Evolutionary conservation across 176 grass and related monocot species (phyloP).

Genomic region (Carex littledalei): DNA sequence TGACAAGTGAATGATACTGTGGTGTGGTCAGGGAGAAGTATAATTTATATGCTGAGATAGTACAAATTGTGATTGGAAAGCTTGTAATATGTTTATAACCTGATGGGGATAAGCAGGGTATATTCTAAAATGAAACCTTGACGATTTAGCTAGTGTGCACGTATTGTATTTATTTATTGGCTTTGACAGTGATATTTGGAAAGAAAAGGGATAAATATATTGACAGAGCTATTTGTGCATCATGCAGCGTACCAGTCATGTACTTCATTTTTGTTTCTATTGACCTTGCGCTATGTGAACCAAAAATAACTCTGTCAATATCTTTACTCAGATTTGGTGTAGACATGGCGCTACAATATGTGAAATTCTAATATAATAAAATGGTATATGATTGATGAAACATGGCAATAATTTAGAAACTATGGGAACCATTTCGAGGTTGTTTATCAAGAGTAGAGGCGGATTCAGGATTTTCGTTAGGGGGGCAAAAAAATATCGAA

Average conservation of each 20-base stretch:
- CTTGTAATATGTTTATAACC: background rate
- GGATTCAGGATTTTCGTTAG: no score
- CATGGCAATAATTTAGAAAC: background rate
- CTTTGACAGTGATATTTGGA: background rate
- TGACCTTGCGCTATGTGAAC: no score
- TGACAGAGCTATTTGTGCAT: no score
- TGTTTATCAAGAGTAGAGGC: background rate
- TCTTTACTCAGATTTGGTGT: no score
- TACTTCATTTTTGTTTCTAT: no score
- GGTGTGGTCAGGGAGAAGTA: background rate
- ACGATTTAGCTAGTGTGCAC: conserved; percentile 3
- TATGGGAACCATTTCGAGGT: no score
- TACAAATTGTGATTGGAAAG: background rate
- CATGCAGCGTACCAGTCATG: no score
- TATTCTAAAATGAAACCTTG: background rate
- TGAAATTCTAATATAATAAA: background rate
- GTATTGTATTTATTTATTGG: background rate
- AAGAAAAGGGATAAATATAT: background rate
- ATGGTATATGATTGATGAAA: background rate
- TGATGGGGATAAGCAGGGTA: background rate
- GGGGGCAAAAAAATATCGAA: no score
- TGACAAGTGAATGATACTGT: background rate
- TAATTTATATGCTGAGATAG: background rate
- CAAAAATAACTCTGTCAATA: no score
- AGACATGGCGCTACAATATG: no score